Base-by-base conservation (phyloP, 2,329 filamentous ascomycete genomes). In the Aspergillus felis region DNA sequence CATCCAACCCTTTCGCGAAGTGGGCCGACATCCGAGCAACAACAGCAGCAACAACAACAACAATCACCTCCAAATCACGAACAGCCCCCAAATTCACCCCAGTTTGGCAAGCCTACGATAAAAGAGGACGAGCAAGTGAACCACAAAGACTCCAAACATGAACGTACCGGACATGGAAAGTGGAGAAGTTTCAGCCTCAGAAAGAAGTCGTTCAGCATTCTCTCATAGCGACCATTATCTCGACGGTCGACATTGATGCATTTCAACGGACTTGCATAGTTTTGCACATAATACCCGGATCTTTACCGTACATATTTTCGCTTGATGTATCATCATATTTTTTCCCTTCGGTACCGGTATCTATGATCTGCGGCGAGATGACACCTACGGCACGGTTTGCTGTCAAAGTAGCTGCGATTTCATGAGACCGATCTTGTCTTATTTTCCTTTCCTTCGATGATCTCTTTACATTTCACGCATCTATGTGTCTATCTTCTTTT, bases 121-220 rank as follows among this genome's bases (percentile, higher is more conserved):
- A 61, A 58, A 27, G 62, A 62, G 22, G 61, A 64, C 53, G 59
- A 62, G 12, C 59, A 61, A 7, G 64, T 66, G 61, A 44, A 53
- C 44, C 48, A 63, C 59, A 57, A 67, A 58, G 56, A 58, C 47
- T 53, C 59, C 27, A 66, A 67, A 41, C 54, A 57, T 32, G 60
- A 66, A 27, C 64, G 56, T 41, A 46, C 50, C 22, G 57, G 59
- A 12, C 64, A 67, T 58, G 62, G 64, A 3, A 71, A 68, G 61
- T 76, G 71, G 67, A 75, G 72, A 59, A 73, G 73, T 42, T 79
- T 79, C 65, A 77, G 74, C 54, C 64, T 79, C 55, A 66, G 74
- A 51, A 78, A 77, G 64, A 79, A 77, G 61, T 76, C 73, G 6
- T 78, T 77, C 56, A 76, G 70, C 63, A 70, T 76, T 57, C 59